Evolutionary conservation across 1,284 basidiomycete genomes (phyloP), one percentile per base, ranked within the genome.

Genomic region (Ceratobasidium sp.): DNA sequence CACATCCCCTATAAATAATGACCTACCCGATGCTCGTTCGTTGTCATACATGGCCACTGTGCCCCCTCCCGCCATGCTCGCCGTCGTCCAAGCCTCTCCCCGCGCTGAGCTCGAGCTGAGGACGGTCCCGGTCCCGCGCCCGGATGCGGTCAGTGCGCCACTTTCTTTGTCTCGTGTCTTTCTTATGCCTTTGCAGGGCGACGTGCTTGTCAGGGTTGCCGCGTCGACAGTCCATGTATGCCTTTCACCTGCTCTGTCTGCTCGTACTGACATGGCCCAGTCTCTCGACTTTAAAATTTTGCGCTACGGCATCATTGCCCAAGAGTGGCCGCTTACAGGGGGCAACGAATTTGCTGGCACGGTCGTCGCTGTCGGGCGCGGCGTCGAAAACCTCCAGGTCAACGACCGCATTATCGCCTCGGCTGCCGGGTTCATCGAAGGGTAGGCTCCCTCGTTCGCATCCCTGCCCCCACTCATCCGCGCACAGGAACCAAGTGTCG

Each of bases 281-380:
- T 16, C 66, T 3, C 53, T 69, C 41, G 66, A 69, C 54, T 48
- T 41, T 24, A 58, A 56, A 22, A 56, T 69, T 6, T 24, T 69
- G 31, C 37, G 22, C 11, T 43, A 69, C 54, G 66, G 51, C 39
- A 69, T 69, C 66, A 51, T 69, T 53, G 53, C 53, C 13, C 51
- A 58, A 41, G 51, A 69, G 8, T 69, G 66, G 66, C 66, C 66
- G 1, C 41, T 51, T 37, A 51, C 53, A 56, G 51, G 66, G 22
- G 66, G 66, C 54, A 69, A 56, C 66, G 66, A 69, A 24, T 46
- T 41, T 34, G 66, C 53, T n/a, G 66, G 66, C 31, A 58, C 66
- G 5, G 66, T 69, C 19, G 66, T 58, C 34, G 51, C 51, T 9
- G 13, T 69, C 27, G 66, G 66, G 9, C 39, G 37, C 1, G 53